Conservation (phyloP, 306 rosid genomes). For the Mimosa bimucronata region DNA sequence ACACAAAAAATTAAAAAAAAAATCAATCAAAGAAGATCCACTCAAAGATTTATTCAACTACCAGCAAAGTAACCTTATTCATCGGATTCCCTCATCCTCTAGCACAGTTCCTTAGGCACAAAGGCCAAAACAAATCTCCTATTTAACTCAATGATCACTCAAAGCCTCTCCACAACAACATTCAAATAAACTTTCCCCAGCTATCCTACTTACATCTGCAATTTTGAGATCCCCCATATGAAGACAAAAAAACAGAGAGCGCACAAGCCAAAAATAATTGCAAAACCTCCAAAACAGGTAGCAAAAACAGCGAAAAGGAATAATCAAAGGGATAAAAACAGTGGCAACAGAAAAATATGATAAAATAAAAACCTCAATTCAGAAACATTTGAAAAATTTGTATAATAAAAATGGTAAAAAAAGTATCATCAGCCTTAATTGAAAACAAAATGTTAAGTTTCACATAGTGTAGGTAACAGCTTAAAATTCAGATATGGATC, state of each 20-base stretch:
- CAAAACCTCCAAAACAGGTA: background rate
- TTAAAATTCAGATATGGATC: slow-evolving; percentile 21
- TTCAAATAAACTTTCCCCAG: background rate
- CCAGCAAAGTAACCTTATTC: background rate
- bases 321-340: background rate
- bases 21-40: too few species aligned
- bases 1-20: too few species aligned
- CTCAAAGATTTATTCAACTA: background rate
- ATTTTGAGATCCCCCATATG: background rate
- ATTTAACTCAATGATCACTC: background rate
- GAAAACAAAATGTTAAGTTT: slow-evolving; percentile 12
- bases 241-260: background rate
- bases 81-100: background rate
- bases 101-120: background rate
- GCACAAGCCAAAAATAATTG: background rate
- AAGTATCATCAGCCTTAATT: background rate
- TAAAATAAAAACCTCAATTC: background rate
- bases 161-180: background rate
- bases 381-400: background rate
- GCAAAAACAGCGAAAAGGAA: background rate
- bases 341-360: background rate
- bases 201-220: background rate
- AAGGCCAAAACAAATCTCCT: background rate
- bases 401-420: background rate
- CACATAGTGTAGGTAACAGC: background rate